Base-by-base conservation (phyloP, 2,329 filamentous ascomycete species). In the Coccinonectria pachysandricola region DNA sequence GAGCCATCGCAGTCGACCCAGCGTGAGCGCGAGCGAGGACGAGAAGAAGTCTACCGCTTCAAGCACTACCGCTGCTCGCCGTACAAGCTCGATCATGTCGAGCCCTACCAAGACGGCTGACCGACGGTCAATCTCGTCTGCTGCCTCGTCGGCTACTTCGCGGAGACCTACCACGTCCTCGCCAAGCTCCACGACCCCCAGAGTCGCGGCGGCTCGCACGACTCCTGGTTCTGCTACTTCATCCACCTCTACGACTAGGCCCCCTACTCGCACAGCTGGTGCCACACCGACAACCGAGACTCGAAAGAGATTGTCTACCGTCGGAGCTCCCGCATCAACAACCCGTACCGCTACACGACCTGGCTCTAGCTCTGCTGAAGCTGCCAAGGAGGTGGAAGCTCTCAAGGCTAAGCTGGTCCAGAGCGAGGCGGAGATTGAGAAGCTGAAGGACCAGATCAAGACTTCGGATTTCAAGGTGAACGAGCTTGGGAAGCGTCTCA, bases 391-490 rank as follows among this genome's bases (percentile, higher is more conserved):
- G 42, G 54, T 71, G 4, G 72, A 77, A 25, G 65, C 71, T 23
- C 58, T 79, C 21, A 77, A 72, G 55, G 50, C 59, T 6, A 75
- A 75, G 51, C 57, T 79, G 12, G 57, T 60, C 4, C 62, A 69
- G 16, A 72, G 69, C 35, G 71, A 77, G 42, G 49, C 61, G 6
- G 68, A 75, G 43, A 66, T 77, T 7, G 61, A 67, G 28, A 52
- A 64, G 8, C 60, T 78, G 15, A 72, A 70, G 48, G 56, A 59
- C 5, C 65, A 77, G 40, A 63, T 78, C 24, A 54, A 63, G 31
- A 52, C 62, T 7, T 71, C 68, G 1, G 59, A 75, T 43, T 64
- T 64, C 26, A 75, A 67, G 42, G 60, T 77, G 28, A 46, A 60
- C 3, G 62, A 70, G 37, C 59, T 77, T 12, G 63, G 60, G 29